These are phyloP conservation scores for Xylaria grammica DNA, from an alignment of 495 filamentous ascomycete genomes.

Conservation along the genomic window DNA sequence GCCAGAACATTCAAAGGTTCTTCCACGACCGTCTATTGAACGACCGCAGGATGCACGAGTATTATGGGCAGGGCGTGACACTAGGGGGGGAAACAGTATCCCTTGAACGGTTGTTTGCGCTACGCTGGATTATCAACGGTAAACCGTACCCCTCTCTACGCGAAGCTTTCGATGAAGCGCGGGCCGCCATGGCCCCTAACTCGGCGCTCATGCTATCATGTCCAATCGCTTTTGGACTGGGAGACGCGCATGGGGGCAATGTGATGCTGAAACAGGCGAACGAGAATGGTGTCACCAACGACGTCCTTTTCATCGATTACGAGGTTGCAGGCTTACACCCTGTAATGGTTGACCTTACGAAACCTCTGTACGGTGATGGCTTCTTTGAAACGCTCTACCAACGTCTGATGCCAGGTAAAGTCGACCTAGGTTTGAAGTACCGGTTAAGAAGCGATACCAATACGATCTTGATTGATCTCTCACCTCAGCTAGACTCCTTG, in stretches of 20 bases:
- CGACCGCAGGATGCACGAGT: background rate
- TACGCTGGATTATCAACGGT: conserved; percentile 7
- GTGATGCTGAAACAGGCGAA: background rate
- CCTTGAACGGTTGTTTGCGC: background rate
- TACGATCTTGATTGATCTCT: background rate
- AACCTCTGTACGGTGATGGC: background rate
- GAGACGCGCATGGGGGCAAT: background rate
- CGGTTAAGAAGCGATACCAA: background rate
- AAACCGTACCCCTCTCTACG: background rate
- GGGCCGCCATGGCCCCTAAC: background rate
- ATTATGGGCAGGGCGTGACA: background rate
- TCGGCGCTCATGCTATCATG: background rate
- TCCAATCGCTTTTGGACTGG: background rate
- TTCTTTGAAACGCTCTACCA: conserved; percentile 3
- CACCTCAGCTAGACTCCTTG: conserved; percentile 1
- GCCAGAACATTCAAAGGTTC: background rate
- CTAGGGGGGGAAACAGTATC: background rate
- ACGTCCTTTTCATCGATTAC: background rate
- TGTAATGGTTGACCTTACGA: conserved; percentile 5
- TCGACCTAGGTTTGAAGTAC: background rate
- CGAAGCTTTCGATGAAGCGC: background rate
- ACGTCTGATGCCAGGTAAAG: background rate
- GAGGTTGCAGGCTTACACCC: conserved; percentile 12
- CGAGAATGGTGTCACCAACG: background rate
- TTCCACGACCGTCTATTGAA: background rate